Percentiles rank a stretch among this genome's conserved stretches.
Evolutionary conservation across 768 basidiomycete species (phyloP).

Genomic region (Pulveroboletus sp.): DNA sequence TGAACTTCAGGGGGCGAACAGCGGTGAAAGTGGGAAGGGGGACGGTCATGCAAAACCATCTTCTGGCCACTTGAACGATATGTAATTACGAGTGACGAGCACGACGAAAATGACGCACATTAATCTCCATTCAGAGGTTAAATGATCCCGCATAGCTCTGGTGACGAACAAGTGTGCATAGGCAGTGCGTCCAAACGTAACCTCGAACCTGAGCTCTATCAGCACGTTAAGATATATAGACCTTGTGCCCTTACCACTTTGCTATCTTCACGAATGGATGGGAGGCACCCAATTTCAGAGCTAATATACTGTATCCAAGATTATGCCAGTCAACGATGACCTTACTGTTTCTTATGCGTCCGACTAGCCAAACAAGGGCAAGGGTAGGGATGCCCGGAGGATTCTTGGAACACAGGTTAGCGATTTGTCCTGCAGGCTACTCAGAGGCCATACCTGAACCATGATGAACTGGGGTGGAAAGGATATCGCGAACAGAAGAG

Average conservation of each 20-base stretch:
- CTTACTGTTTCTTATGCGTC: constrained; percentile 64
- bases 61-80: constrained; percentile 58
- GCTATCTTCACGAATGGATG: constrained; percentile 74
- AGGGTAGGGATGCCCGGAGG: constrained; percentile 96
- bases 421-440: not conserved
- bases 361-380: constrained; percentile 74
- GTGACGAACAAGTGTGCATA: constrained; percentile 95
- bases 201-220: constrained; percentile 64
- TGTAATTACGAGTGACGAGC: constrained; percentile 2
- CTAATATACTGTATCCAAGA: constrained; percentile 89
- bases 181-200: constrained; percentile 70
- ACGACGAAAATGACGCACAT: constrained; percentile 45
- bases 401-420: constrained; percentile 51
- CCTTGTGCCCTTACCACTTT: constrained; percentile 48
- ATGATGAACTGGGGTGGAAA: constrained; percentile 80
- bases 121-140: constrained; percentile 71
- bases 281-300: constrained; percentile 64
- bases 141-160: constrained; percentile 69
- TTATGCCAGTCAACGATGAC: constrained; percentile 99
- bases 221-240: not conserved
- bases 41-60: constrained; percentile 82
- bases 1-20: constrained; percentile 69
- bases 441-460: constrained; percentile 65
- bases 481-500: constrained; percentile 55
- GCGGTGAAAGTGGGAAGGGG: constrained; percentile 77